Percentiles rank a stretch among this genome's conserved stretches.
Evolutionary conservation across 1,284 basidiomycete species (phyloP).

Genomic region (Boletus sp.): DNA sequence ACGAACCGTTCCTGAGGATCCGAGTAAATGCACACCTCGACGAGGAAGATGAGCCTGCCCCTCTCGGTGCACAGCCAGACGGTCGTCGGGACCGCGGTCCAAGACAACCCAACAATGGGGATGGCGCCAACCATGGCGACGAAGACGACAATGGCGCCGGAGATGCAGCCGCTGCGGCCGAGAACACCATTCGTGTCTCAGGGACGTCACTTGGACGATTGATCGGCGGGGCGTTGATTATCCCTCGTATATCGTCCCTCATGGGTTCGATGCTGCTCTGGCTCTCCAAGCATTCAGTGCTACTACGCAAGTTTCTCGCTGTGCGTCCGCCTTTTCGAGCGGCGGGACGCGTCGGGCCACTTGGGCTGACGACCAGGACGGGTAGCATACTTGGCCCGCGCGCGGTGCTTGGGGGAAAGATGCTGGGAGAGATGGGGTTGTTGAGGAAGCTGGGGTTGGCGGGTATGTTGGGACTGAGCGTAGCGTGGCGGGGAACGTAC

Average conservation of each 20-base stretch:
- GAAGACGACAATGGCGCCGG: conserved; percentile 19
- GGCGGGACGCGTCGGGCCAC: conserved; percentile 19
- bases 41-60: conserved; percentile 28
- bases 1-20: conserved; percentile 53
- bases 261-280: conserved; percentile 65
- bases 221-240: conserved; percentile 65
- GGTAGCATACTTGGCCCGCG: conserved; percentile 14
- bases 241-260: conserved; percentile 63
- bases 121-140: conserved; percentile 5
- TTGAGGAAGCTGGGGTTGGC: conserved; percentile 36
- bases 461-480: conserved; percentile 47
- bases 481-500: conserved; percentile 58
- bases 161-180: conserved; percentile 47
- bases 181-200: conserved; percentile 58
- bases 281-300: conserved; percentile 51
- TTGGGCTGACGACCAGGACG: conserved; percentile 20
- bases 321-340: conserved; percentile 44
- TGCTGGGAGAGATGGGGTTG: conserved; percentile 27
- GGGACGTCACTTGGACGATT: conserved; percentile 62
- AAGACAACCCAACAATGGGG: conserved; percentile 17
- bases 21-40: conserved; percentile 44
- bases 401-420: conserved; percentile 26
- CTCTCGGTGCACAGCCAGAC: conserved; percentile 14
- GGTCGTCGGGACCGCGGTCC: conserved; percentile 13
- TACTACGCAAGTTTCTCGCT: conserved; percentile 60